A percentile compares a stretch with the other conserved stretches of the same genome.
phyloP scores from a whole-genome alignment of 1,284 basidiomycete species.

The Papiliotrema fonsecae region DNA sequence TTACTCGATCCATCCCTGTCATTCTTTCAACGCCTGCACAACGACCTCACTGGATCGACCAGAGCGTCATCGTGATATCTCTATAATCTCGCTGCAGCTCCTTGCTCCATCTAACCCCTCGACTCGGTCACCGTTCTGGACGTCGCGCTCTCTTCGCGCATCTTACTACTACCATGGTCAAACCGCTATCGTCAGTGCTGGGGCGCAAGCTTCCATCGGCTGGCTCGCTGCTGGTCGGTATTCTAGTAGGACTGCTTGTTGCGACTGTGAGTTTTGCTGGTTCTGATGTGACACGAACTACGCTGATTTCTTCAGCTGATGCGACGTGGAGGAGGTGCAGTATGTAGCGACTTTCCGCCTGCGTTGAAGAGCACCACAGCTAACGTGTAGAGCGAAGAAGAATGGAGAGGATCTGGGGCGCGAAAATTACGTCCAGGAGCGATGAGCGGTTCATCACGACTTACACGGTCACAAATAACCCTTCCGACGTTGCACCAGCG shows the following conservation, averaged over 20 bases:
- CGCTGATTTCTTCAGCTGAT: conserved; percentile 6
- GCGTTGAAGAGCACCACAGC: neutral
- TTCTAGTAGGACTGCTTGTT: conserved; percentile 47
- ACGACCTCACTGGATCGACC: too few relatives aligned
- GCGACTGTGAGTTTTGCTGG: conserved; percentile 37
- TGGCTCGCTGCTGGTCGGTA: conserved; percentile 45
- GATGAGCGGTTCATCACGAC: conserved; percentile 23
- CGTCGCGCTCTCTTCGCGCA: too few relatives aligned
- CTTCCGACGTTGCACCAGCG: conserved; percentile 72
- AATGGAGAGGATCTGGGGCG: conserved; percentile 29
- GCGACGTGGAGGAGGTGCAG: conserved; percentile 1
- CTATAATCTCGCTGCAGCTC: too few relatives aligned
- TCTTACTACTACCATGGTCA: conserved; percentile 11
- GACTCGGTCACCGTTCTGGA: too few relatives aligned
- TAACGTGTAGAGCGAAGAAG: conserved; percentile 16
- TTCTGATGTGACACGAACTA: neutral
- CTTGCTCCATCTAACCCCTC: too few relatives aligned
- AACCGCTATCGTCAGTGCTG: conserved; percentile 21
- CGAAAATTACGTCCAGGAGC: conserved; percentile 25
- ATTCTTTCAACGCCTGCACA: too few relatives aligned
- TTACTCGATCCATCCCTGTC: too few relatives aligned
- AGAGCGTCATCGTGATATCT: too few relatives aligned
- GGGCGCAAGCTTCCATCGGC: conserved; percentile 42
- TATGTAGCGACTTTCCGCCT: too few relatives aligned
- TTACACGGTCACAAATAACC: conserved; percentile 36